Evolutionary conservation across 129 eudicot genomes (phyloP).

Genomic region (Oenanthe sinensis): DNA sequence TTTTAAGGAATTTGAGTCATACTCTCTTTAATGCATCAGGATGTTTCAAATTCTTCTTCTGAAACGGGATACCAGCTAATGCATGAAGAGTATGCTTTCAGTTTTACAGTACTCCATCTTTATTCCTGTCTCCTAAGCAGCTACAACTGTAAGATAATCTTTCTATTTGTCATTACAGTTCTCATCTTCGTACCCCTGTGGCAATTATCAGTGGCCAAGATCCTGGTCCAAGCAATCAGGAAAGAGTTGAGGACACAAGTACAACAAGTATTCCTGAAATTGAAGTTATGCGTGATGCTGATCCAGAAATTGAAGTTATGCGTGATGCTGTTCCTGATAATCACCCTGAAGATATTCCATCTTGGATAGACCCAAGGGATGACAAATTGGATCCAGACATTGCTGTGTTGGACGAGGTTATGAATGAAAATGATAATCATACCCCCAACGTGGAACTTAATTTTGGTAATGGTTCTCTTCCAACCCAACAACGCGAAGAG

Average conservation of each 20-base stretch:
- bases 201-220: slow-evolving; percentile 16
- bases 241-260: slow-evolving; percentile 15
- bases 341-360: slow-evolving; percentile 12
- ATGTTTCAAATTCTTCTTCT: slow-evolving; percentile 1
- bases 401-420: slow-evolving; percentile 24
- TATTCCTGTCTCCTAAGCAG: neutral
- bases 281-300: slow-evolving; percentile 44
- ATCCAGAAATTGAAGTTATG: slow-evolving; percentile 31
- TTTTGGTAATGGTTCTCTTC: slow-evolving; percentile 21
- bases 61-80: slow-evolving; percentile 30
- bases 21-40: neutral
- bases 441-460: slow-evolving; percentile 14
- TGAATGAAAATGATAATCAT: slow-evolving; percentile 16
- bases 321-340: slow-evolving; percentile 38
- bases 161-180: slow-evolving; percentile 31
- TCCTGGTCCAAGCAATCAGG: slow-evolving; percentile 30
- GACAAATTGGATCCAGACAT: slow-evolving; percentile 40
- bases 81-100: slow-evolving; percentile 51
- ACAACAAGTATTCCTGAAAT: slow-evolving; percentile 24
- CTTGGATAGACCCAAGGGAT: slow-evolving; percentile 29
- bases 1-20: neutral
- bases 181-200: slow-evolving; percentile 24
- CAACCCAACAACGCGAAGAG: slow-evolving; percentile 25
- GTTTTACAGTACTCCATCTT: neutral
- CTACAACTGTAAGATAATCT: neutral